phyloP scores from a whole-genome alignment of 495 filamentous ascomycete species.

The Endocarpon pusillum region DNA sequence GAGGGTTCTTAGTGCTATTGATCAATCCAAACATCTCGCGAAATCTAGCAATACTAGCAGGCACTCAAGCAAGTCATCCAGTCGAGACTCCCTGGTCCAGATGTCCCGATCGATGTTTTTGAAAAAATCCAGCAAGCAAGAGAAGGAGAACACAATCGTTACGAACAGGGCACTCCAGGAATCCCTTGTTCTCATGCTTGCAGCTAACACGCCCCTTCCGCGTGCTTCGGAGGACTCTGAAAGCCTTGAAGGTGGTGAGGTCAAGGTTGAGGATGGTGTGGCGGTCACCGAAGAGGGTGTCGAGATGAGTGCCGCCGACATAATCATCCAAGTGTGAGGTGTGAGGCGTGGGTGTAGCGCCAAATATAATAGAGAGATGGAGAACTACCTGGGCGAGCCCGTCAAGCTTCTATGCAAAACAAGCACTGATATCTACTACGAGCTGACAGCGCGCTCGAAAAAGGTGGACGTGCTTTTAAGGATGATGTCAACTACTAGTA shows the following conservation, averaged over 20 bases:
- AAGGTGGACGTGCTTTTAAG: not conserved
- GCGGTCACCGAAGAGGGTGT: conserved; percentile 42
- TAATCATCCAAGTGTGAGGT: conserved; percentile 25
- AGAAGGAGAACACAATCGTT: not conserved
- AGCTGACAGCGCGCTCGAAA: not conserved
- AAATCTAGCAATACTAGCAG: not conserved
- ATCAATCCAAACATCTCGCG: not conserved
- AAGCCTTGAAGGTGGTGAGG: conserved; percentile 1
- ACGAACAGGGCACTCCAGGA: not conserved
- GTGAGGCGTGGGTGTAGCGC: conserved; percentile 3
- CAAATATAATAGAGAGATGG: not conserved
- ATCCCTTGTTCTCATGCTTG: not conserved
- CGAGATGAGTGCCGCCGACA: conserved; percentile 30
- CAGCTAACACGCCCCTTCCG: not conserved
- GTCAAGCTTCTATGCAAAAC: not conserved
- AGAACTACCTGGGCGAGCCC: not conserved
- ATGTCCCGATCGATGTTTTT: not conserved
- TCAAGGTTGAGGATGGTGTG: conserved; percentile 32
- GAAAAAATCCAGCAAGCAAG: not conserved
- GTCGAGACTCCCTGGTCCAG: not conserved
- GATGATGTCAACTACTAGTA: too few species aligned
- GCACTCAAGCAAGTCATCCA: not conserved
- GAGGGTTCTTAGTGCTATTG: not conserved
- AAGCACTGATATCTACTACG: too few species aligned
- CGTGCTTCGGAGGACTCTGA: not conserved